Conservation (phyloP, 768 basidiomycete genomes). For the Chalciporus chontae region DNA sequence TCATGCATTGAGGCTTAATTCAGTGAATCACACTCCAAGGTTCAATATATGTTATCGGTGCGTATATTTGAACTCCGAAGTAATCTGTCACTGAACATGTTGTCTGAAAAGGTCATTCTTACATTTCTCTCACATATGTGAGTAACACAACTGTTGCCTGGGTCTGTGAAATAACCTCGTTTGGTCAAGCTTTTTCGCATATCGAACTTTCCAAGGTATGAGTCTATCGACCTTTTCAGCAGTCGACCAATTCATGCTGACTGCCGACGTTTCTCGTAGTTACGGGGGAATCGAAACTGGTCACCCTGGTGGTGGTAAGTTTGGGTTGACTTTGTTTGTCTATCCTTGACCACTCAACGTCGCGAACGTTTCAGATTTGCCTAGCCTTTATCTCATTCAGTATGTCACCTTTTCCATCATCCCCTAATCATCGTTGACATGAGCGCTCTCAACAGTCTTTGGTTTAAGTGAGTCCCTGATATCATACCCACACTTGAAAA, state of each 20-base stretch:
- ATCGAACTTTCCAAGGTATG: slow-evolving; percentile 26
- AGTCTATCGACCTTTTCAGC: too few relatives aligned
- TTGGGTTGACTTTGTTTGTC: neutral
- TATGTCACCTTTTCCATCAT: slow-evolving; percentile 6
- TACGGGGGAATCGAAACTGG: slow-evolving; percentile 13
- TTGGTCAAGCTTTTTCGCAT: slow-evolving; percentile 20
- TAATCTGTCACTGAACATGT: neutral
- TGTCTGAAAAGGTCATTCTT: slow-evolving; percentile 19
- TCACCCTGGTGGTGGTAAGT: slow-evolving; percentile 20
- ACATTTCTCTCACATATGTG: slow-evolving; percentile 27
- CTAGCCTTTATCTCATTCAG: slow-evolving; percentile 21
- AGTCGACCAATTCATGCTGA: neutral
- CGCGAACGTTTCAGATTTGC: slow-evolving; percentile 6
- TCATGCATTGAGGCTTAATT: neutral
- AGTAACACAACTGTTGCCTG: neutral
- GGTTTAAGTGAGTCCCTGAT: slow-evolving; percentile 24
- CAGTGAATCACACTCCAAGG: slow-evolving; percentile 7
- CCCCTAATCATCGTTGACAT: slow-evolving; percentile 12
- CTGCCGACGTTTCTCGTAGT: slow-evolving; percentile 9
- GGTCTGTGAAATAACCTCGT: neutral
- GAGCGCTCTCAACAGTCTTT: slow-evolving; percentile 17
- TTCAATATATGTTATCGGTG: slow-evolving; percentile 26
- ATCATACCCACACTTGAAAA: neutral
- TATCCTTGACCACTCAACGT: neutral
- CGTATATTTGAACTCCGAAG: neutral